Evolutionary conservation across 768 basidiomycete genomes (phyloP), one percentile per base, ranked within the genome.

Genomic region (Termitomyces sp.): DNA sequence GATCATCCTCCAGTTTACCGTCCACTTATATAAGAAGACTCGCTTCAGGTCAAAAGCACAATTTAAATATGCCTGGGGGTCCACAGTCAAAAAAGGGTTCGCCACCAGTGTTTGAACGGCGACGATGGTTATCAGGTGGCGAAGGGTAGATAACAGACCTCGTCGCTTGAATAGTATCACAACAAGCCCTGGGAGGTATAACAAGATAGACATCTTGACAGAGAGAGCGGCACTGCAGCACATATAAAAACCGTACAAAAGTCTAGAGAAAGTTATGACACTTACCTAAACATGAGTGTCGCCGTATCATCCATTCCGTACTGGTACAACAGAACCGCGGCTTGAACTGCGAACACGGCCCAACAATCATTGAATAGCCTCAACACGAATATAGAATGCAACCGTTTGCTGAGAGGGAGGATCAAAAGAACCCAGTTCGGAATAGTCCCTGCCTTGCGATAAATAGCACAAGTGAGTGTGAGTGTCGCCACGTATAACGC

Each of bases 351-450:
- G 17, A 91, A 72, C 0, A 87, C 79, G 3, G 89, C 82, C 93
- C 93, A 95, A 69, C 92, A 92, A 71, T 99, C 97, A 70, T 98
- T 98, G 80, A 99, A 99, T 6, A 98, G 77, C 20, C 97, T 83
- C 56, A 99, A 77, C 12, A 91, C 86, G 71, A 88, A 98, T 57
- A 98, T 92, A 12, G 96, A 98, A 70, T 98, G 96, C 4, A 96
- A 78, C 56, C 97, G 82, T 74, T 98, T 98, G 82, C 94, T 96
- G 47, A 97, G 77, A 0, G 89, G 86, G 10, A 98, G 79, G 8
- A 92, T 72, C 10, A 92, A 69, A 42, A 92, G 54, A 7, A 83
- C 73, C 87, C 87, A 91, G 72, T 92, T 94, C 15, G 91, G 87
- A 11, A 86, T 71, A 51, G 77, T 81, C 25, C 82, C 81, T 32